Conservation (phyloP, 1,284 basidiomycete species). For the Ganoderma lingzhi region DNA sequence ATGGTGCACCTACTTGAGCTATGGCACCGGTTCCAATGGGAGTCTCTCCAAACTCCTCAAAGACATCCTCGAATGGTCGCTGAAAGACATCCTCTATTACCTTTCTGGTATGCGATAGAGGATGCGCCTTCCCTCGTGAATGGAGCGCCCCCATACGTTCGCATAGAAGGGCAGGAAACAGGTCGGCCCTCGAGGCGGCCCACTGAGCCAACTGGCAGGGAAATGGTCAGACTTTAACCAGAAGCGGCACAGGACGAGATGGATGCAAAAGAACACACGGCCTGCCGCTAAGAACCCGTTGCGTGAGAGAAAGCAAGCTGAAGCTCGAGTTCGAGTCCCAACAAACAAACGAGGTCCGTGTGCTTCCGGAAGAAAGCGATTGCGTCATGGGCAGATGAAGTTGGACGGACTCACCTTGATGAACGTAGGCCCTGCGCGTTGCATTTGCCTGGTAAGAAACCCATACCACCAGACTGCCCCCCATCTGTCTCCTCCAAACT, state of each 20-base stretch:
- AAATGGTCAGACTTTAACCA: background rate
- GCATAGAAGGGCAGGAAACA: constrained; percentile 95
- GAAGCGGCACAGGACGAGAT: background rate
- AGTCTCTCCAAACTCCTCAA: constrained; percentile 87
- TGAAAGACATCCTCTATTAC: constrained; percentile 90
- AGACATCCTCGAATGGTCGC: constrained; percentile 86
- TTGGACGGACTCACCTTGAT: constrained; percentile 76
- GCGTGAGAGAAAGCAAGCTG: background rate
- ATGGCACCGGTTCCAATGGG: constrained; percentile 99
- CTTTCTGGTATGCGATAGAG: constrained; percentile 81
- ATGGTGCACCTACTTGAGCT: constrained; percentile 75
- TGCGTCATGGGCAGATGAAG: constrained; percentile 4
- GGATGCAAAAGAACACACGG: background rate
- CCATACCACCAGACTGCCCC: constrained; percentile 97
- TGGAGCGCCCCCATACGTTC: constrained; percentile 88
- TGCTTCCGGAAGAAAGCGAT: constrained; percentile 2
- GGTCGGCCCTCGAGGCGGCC: constrained; percentile 95
- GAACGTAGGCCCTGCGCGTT: constrained; percentile 95
- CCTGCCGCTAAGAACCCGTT: background rate
- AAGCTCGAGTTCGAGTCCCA: background rate
- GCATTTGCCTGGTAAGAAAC: constrained; percentile 90
- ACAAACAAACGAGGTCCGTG: background rate
- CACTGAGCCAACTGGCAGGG: constrained; percentile 91
- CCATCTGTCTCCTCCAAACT: constrained; percentile 76
- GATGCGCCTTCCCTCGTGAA: constrained; percentile 89